These are phyloP conservation scores for Lentinula aciculospora DNA, from an alignment of 768 basidiomycete species.

Conservation along the genomic window DNA sequence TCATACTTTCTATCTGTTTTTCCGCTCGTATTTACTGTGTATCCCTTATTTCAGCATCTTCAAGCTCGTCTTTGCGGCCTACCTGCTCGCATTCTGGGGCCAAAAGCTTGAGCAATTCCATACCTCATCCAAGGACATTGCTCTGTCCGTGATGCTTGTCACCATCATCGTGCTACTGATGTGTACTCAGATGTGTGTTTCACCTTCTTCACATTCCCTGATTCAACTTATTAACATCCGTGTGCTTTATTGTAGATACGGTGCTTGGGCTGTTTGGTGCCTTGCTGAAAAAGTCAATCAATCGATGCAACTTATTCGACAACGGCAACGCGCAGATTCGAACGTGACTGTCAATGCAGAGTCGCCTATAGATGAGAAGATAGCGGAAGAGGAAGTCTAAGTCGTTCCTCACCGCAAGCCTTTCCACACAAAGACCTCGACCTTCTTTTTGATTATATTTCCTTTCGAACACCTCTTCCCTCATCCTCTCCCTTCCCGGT, in stretches of 20 bases:
- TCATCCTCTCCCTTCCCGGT: too few relatives aligned
- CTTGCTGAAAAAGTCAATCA: background rate
- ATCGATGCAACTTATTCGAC: background rate
- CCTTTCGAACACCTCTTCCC: too few relatives aligned
- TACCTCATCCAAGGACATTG: background rate
- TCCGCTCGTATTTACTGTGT: background rate
- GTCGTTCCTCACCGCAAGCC: too few relatives aligned
- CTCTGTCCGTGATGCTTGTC: background rate
- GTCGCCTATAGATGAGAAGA: background rate
- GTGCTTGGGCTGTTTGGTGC: constrained; percentile 2
- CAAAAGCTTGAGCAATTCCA: background rate
- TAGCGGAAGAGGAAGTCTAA: background rate
- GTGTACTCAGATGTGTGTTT: background rate
- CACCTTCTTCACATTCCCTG: background rate
- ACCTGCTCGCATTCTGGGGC: background rate
- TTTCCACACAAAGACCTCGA: too few relatives aligned
- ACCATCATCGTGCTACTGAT: background rate
- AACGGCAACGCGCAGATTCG: background rate
- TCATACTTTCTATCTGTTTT: background rate
- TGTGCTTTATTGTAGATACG: background rate
- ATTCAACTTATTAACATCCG: background rate
- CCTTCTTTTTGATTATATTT: too few relatives aligned
- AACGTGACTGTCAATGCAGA: background rate
- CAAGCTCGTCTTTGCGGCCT: constrained; percentile 2
- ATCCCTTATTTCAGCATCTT: background rate